Conservation (phyloP, 139 green algal genomes). For the Monoraphidium neglectum region DNA sequence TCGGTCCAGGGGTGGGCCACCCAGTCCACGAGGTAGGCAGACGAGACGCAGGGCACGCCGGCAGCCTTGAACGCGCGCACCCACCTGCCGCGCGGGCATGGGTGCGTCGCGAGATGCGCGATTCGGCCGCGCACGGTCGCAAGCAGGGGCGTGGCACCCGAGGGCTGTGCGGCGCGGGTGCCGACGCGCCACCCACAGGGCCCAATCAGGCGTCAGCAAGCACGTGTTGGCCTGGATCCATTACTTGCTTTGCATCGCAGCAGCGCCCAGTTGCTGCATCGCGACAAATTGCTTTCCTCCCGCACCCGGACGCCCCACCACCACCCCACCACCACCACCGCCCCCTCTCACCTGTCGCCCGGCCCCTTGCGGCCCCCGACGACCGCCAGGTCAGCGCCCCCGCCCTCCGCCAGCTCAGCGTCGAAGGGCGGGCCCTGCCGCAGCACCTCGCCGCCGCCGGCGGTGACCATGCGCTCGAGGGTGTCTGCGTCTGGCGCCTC, state of each 20-base stretch:
- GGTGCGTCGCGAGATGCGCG: no score
- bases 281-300: no score
- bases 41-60: not conserved
- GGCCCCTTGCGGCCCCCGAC: not conserved
- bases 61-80: not conserved
- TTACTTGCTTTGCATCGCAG: no score
- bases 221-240: no score
- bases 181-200: no score
- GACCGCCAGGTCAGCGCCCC: conserved; percentile 3
- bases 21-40: conserved; percentile 20
- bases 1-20: conserved; percentile 13
- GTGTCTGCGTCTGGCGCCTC: not conserved
- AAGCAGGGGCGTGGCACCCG: no score
- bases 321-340: not conserved
- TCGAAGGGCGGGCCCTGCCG: not conserved
- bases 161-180: no score
- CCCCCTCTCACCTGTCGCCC: not conserved
- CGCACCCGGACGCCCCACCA: not conserved
- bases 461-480: conserved; percentile 14
- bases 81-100: conserved; percentile 6
- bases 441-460: conserved; percentile 16
- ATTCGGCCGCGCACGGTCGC: no score
- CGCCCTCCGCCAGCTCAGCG: not conserved
- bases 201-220: no score
- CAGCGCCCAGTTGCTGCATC: no score